Evolutionary conservation across 108 stramenopile genomes (phyloP).

Genomic region (Stephanodiscus triporus): DNA sequence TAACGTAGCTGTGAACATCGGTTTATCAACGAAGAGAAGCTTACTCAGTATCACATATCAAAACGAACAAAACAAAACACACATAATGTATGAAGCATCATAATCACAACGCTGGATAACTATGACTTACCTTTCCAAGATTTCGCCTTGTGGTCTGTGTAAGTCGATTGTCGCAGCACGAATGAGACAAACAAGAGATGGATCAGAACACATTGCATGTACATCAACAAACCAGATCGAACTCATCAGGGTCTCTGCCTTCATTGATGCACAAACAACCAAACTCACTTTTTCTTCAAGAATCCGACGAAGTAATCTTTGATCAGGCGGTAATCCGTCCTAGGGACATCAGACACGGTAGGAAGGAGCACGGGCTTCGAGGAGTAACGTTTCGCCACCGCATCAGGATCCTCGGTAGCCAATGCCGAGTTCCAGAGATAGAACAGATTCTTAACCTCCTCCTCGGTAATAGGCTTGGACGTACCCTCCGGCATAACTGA

Average conservation of each 20-base stretch:
- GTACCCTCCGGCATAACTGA: constrained; percentile 65
- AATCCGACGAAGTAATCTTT: constrained; percentile 59
- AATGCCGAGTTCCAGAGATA: constrained; percentile 55
- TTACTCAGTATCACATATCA: too few relatives aligned
- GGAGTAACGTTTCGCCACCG: constrained; percentile 53
- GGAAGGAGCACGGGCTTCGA: constrained; percentile 30
- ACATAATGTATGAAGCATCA: too few relatives aligned
- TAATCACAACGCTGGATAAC: too few relatives aligned
- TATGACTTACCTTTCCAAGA: constrained; percentile 27
- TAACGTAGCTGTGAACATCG: neutral
- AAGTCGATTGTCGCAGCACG: too few relatives aligned
- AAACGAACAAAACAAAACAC: too few relatives aligned
- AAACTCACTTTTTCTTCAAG: constrained; percentile 46
- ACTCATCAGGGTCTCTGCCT: too few relatives aligned
- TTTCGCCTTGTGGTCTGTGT: constrained; percentile 51
- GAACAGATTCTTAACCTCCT: constrained; percentile 50
- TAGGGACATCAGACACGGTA: constrained; percentile 60
- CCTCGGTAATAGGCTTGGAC: constrained; percentile 48
- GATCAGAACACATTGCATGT: too few relatives aligned
- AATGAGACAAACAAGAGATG: too few relatives aligned
- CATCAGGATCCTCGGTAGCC: constrained; percentile 45
- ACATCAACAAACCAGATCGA: too few relatives aligned
- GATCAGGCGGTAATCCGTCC: constrained; percentile 51
- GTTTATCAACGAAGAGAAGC: too few relatives aligned
- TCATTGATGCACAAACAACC: too few relatives aligned